phyloP scores from a whole-genome alignment of 176 grass and related monocot species.

The Microstegium vimineum region DNA sequence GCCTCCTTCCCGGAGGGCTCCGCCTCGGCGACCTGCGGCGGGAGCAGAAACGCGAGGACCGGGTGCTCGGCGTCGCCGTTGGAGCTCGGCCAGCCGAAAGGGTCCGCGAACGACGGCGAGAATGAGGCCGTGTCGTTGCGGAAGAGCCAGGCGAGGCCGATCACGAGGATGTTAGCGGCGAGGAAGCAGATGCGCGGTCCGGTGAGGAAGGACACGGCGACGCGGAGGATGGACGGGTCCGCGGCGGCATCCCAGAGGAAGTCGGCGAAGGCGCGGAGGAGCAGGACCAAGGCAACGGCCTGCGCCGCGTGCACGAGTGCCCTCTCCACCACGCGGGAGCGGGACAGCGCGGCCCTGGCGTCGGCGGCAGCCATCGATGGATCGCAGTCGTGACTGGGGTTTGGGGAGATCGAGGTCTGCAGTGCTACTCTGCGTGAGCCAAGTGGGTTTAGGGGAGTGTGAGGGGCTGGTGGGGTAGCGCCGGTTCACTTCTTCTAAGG shows the following conservation, averaged over 20 bases:
- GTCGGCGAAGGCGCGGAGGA: constrained; percentile 31
- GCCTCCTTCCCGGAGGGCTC: background rate
- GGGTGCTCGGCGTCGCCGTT: background rate
- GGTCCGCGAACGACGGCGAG: background rate
- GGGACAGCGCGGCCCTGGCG: background rate
- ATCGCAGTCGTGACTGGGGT: background rate
- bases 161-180: constrained; percentile 54
- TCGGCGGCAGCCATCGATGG: background rate
- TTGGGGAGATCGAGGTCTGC: background rate
- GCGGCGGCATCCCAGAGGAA: constrained; percentile 32
- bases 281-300: constrained; percentile 23
- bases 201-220: constrained; percentile 24
- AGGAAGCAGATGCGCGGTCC: constrained; percentile 27
- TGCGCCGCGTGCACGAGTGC: constrained; percentile 43
- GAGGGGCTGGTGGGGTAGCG: background rate
- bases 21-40: background rate
- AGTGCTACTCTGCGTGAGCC: background rate
- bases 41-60: constrained; percentile 19
- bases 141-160: constrained; percentile 44
- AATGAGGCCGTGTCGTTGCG: constrained; percentile 20
- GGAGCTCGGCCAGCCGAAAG: background rate
- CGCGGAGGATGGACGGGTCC: constrained; percentile 19
- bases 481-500: background rate
- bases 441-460: constrained; percentile 16
- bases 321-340: constrained; percentile 21